Base-by-base conservation (phyloP, 805 yeast genomes). In the Myxozyma neglecta region DNA sequence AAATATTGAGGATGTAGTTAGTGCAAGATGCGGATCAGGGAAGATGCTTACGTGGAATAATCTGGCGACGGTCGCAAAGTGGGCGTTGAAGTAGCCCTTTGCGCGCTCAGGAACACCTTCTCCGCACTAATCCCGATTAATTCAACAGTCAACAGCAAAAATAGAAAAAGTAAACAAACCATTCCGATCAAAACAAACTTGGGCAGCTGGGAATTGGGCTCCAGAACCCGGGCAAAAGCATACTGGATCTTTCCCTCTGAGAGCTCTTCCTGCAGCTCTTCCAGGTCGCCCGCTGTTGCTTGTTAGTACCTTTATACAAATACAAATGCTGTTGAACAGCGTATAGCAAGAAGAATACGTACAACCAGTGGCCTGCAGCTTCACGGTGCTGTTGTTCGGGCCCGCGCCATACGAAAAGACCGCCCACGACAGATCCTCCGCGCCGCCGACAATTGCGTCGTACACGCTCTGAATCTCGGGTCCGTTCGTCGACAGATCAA, bases 121-220 rank as follows among this genome's bases (percentile, higher is more conserved):
- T 6, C 99, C 99, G 77, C 96, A 89, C 69, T 66, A 42, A 9
- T n/a, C 11, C 16, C 14, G 4, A 42, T 13, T 42, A 16, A 16
- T 42, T 2, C n/a, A 5, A n/a, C 3, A 10, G 4, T 6, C 18
- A 42, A 8, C 24, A n/a, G n/a, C 16, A 42, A 13, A n/a, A 42
- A n/a, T 20, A 42, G 18, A 2, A 42, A 42, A 18, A 42, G 44
- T 39, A 36, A 14, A 44, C 65, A 29, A 49, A 76, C 78, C 97
- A 97, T 93, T 55, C 97, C 98, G 43, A 94, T 80, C 52, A 94
- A 79, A 37, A 93, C 82, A 67, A 89, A 80, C 78, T 94, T 94
- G 71, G 84, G 83, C 40, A 94, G 92, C 69, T 89, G 94, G 3
- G 96, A 88, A n/a, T 94, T 96, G 59, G 93, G 93, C 59, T 93